A percentile compares a stretch with the other conserved stretches of the same genome.
Evolutionary conservation across 371 early-diverging fungal species (phyloP).

Genomic region (Rhizopus arrhizus): DNA sequence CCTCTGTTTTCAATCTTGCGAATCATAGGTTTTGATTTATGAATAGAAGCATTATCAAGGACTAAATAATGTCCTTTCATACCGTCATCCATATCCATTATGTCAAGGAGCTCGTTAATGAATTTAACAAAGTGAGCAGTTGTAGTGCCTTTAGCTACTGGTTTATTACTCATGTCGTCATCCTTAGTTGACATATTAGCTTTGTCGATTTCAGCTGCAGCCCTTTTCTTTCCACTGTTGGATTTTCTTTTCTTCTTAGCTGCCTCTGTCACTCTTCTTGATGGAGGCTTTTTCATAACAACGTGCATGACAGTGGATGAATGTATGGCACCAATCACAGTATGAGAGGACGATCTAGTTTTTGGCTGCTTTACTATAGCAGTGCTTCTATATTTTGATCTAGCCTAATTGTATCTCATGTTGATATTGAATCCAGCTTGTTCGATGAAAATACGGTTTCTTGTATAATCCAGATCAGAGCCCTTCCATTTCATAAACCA

Average conservation of each 20-base stretch:
- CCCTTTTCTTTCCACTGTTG: slow-evolving; percentile 13
- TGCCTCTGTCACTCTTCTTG: not conserved
- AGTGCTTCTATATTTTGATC: slow-evolving; percentile 8
- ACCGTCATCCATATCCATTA: slow-evolving; percentile 11
- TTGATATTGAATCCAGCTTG: slow-evolving; percentile 13
- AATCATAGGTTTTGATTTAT: slow-evolving; percentile 10
- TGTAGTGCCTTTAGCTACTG: slow-evolving; percentile 17
- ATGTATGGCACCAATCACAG: slow-evolving; percentile 15
- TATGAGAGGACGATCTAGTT: slow-evolving; percentile 7
- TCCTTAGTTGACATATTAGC: slow-evolving; percentile 12
- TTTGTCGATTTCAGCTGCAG: slow-evolving; percentile 13
- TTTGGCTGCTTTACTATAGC: slow-evolving; percentile 10
- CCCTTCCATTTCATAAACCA: slow-evolving; percentile 23
- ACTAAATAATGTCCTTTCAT: slow-evolving; percentile 14
- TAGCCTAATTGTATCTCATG: slow-evolving; percentile 16
- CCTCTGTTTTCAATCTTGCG: slow-evolving; percentile 8
- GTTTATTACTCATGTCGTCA: slow-evolving; percentile 14
- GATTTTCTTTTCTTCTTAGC: slow-evolving; percentile 11
- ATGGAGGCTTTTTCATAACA: slow-evolving; percentile 11
- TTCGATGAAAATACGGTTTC: slow-evolving; percentile 12
- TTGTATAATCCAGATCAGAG: slow-evolving; percentile 14
- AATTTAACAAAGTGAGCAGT: slow-evolving; percentile 17
- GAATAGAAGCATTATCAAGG: slow-evolving; percentile 22
- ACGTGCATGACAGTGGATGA: slow-evolving; percentile 5
- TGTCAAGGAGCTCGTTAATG: slow-evolving; percentile 15